Conservation (phyloP, 495 filamentous ascomycete genomes). For the Penicillium alfredii region DNA sequence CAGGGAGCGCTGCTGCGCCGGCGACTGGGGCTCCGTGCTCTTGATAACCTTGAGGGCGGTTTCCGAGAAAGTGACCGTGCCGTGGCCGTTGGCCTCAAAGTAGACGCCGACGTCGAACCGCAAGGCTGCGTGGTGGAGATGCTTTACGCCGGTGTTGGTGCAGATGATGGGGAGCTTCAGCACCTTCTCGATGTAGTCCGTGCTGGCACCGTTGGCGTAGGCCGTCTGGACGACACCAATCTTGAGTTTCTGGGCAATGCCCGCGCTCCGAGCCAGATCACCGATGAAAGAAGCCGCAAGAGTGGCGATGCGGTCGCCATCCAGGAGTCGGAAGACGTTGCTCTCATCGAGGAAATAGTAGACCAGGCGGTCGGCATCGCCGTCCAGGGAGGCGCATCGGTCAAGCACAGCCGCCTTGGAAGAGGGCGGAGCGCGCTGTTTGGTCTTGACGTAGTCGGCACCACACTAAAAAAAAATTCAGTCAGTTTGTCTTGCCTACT, state of each 20-base stretch:
- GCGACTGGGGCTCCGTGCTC: constrained; percentile 75
- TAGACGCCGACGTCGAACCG: constrained; percentile 93
- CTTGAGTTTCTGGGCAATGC: constrained; percentile 69
- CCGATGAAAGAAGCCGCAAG: constrained; percentile 91
- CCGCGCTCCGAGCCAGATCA: constrained; percentile 74
- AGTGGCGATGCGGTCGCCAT: constrained; percentile 95
- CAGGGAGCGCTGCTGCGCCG: constrained; percentile 79
- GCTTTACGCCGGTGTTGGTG: constrained; percentile 94
- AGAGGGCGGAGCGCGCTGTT: constrained; percentile 80
- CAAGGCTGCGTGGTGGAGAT: constrained; percentile 89
- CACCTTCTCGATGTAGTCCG: constrained; percentile 80
- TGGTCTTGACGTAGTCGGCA: constrained; percentile 95
- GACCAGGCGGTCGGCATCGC: constrained; percentile 90
- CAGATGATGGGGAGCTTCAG: constrained; percentile 86
- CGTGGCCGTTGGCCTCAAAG: constrained; percentile 97
- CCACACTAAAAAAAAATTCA: constrained; percentile 59
- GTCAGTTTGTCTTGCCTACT: constrained; percentile 4
- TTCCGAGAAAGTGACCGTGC: constrained; percentile 89
- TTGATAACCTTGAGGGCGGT: constrained; percentile 70
- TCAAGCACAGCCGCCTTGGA: constrained; percentile 69
- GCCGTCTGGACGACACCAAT: constrained; percentile 96
- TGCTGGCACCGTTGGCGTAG: constrained; percentile 95
- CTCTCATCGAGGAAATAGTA: constrained; percentile 90
- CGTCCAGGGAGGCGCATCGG: constrained; percentile 87
- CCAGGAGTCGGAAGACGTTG: constrained; percentile 78